Evolutionary conservation across 306 rosid species (phyloP), one percentile per base, ranked within the genome.

Genomic region (Fragaria iinumae): DNA sequence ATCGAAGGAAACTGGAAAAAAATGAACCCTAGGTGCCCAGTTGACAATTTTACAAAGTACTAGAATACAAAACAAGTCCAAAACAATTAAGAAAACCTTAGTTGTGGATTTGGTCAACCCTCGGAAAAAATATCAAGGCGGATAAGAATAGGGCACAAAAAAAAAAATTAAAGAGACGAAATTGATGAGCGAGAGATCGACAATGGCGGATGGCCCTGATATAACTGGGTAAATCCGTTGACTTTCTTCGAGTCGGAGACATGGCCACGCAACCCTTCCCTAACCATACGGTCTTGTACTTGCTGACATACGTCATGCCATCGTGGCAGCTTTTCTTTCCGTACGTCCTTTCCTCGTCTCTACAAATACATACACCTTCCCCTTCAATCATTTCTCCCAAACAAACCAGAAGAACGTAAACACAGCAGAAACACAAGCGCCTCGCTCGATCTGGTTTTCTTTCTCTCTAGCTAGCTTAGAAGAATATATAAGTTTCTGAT

Each of bases 221-320:
- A 14, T 23, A 39, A 47, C 59, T 50, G 60, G 57, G 49, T 29
- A 9, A 3, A 18, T 4, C 70, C 52, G 87, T 84, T 86, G 92
- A 88, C 92, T 78, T 82, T 0, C 53, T 80, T 80, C 77, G 44
- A 65, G 77, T 44, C 59, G 79, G 56, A 49, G 68, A 80, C 71
- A 6, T 48, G 86, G 85, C 79, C 81, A 84, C 82, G 86, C 80
- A 83, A 78, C 2, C 39, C 39, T 53, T 47, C 11, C 76, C 75
- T 14, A 62, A 21, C 65, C 67, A 81, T 84, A 86, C 86, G 89
- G 86, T 71, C 62, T 80, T 72, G 89, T 88, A 85, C 89, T 78
- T 63, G 18, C 66, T 56, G 5, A 52, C 67, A 21, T 20, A 83
- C 82, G 73, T 65, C 87, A 73, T 53, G 49, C 55, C 68, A 70